Evolutionary conservation across 768 basidiomycete species (phyloP).

Genomic region (Grammothele lineata): DNA sequence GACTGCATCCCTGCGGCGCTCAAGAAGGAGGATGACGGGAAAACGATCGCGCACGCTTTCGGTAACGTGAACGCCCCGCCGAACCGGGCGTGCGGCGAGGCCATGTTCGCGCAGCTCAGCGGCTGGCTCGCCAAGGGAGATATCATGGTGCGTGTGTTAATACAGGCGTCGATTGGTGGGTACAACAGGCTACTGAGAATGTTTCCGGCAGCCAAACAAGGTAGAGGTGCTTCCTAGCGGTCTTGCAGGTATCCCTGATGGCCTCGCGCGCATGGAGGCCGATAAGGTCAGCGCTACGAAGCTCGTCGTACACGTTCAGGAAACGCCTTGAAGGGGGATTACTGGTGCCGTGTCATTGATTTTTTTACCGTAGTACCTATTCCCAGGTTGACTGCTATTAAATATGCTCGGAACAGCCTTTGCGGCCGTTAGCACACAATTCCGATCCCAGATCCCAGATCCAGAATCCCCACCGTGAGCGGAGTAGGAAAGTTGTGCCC

Average conservation of each 20-base stretch:
- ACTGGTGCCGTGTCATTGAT: too few relatives aligned
- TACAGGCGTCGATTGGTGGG: too few relatives aligned
- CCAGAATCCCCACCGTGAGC: too few relatives aligned
- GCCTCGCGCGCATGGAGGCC: conserved; percentile 36
- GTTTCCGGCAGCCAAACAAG: conserved; percentile 35
- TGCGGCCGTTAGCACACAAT: too few relatives aligned
- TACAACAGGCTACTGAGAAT: too few relatives aligned
- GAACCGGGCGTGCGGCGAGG: conserved; percentile 5
- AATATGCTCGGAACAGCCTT: too few relatives aligned
- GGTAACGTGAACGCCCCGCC: conserved; percentile 10
- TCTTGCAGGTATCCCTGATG: conserved; percentile 36
- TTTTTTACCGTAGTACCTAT: too few relatives aligned
- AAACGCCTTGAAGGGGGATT: conserved; percentile 24
- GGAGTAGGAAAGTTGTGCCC: too few relatives aligned
- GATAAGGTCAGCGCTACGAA: conserved; percentile 42
- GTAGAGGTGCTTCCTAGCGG: conserved; percentile 40
- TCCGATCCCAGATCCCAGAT: too few relatives aligned
- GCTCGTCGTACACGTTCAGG: conserved; percentile 38
- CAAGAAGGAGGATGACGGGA: conserved; percentile 8
- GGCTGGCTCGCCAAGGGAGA: conserved; percentile 17
- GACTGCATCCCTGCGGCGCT: conserved; percentile 4
- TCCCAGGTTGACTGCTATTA: too few relatives aligned
- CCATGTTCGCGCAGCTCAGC: conserved; percentile 15
- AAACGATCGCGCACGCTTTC: conserved; percentile 9
- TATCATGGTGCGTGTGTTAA: conserved; percentile 17